phyloP scores from a whole-genome alignment of 2,329 filamentous ascomycete genomes.

The Alternaria angustiovoidea region DNA sequence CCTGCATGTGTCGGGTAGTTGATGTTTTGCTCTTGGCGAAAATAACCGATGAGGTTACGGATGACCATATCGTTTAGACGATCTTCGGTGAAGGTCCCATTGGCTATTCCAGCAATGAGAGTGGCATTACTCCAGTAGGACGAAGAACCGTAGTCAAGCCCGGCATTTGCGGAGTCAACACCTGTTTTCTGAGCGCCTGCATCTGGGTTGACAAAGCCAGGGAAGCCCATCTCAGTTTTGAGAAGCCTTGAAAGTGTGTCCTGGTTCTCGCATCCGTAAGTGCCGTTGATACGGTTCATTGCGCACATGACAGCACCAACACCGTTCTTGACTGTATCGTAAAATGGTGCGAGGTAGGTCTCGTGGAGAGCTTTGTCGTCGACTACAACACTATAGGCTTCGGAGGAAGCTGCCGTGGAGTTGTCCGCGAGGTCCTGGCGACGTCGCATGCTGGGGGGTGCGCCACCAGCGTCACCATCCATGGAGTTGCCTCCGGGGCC shows the following conservation, averaged over 20 bases:
- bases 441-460: neutral
- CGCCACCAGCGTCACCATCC: neutral
- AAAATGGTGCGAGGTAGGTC: conserved; percentile 70
- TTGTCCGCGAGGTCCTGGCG: neutral
- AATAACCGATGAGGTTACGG: neutral
- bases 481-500: neutral
- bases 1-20: no score
- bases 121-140: conserved; percentile 26
- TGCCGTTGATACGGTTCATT: conserved; percentile 41
- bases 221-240: conserved; percentile 59
- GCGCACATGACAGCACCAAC: conserved; percentile 67
- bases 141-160: conserved; percentile 35
- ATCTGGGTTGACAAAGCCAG: conserved; percentile 50
- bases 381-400: conserved; percentile 54
- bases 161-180: conserved; percentile 51
- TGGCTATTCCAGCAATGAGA: conserved; percentile 26
- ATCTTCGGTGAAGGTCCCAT: conserved; percentile 20
- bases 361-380: conserved; percentile 71
- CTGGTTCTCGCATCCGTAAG: conserved; percentile 34
- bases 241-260: conserved; percentile 57
- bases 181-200: conserved; percentile 56
- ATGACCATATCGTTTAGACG: conserved; percentile 33
- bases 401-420: neutral
- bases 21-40: neutral
- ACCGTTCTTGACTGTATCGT: conserved; percentile 65